A percentile compares a stretch with the other conserved stretches of the same genome.
Conservation (phyloP, 257 asterid genomes). For the Apocynum venetum region DNA sequence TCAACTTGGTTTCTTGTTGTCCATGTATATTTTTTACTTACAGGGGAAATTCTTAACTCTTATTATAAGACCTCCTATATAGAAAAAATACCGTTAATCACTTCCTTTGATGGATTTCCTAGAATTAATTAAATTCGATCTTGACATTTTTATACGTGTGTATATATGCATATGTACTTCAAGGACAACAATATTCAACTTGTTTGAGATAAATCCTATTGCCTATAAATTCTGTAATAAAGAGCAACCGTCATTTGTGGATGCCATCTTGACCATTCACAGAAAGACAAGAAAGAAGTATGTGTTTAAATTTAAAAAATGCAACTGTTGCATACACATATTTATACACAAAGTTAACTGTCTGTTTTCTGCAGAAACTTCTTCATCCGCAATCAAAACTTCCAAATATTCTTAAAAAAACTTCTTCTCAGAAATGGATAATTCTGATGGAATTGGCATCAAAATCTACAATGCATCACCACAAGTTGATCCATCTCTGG, state of each 20-base stretch:
- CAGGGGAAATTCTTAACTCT: not conserved
- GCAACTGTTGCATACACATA: not conserved
- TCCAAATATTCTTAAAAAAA: not conserved
- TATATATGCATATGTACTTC: too few relatives aligned
- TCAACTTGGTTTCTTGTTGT: not conserved
- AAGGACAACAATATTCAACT: not conserved
- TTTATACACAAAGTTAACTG: not conserved
- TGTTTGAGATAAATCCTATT: not conserved
- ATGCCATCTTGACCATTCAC: not conserved
- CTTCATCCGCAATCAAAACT: not conserved
- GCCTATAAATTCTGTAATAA: not conserved
- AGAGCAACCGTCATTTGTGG: not conserved
- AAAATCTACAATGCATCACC: constrained; percentile 59
- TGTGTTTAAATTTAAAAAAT: not conserved
- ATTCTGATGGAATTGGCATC: constrained; percentile 47
- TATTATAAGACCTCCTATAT: too few relatives aligned
- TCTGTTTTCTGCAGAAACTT: not conserved
- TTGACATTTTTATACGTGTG: too few relatives aligned
- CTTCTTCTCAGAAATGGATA: constrained; percentile 33
- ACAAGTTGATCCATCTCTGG: constrained; percentile 30
- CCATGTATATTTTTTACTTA: not conserved
- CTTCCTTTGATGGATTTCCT: too few relatives aligned
- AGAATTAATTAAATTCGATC: too few relatives aligned
- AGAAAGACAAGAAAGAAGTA: not conserved
- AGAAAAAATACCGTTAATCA: too few relatives aligned